Conservation (phyloP, 139 green algal species). For the Chlamydomonas applanata region DNA sequence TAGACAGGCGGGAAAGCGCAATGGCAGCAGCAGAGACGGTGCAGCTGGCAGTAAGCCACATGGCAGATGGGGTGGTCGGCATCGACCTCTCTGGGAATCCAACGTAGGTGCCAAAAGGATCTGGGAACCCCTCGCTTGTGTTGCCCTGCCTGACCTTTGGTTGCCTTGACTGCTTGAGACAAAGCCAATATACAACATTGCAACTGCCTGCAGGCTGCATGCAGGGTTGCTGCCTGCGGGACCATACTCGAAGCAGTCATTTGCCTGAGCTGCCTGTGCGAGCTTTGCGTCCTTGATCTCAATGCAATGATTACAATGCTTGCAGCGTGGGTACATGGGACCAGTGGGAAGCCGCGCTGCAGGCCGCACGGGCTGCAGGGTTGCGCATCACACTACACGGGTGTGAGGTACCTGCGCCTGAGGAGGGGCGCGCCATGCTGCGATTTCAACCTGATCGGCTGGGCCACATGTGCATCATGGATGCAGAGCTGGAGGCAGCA, state of each 20-base stretch:
- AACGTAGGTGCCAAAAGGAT: slow-evolving; percentile 48
- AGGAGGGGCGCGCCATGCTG: slow-evolving; percentile 66
- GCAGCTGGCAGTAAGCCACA: background rate
- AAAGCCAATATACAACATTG: too few relatives aligned
- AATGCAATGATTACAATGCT: too few relatives aligned
- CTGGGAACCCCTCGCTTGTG: slow-evolving; percentile 18
- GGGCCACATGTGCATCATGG: slow-evolving; percentile 80
- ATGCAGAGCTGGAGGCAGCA: slow-evolving; percentile 44
- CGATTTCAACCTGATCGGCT: slow-evolving; percentile 61
- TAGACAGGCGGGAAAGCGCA: slow-evolving; percentile 67
- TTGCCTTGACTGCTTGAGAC: too few relatives aligned
- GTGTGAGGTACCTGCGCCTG: slow-evolving; percentile 58
- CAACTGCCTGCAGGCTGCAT: too few relatives aligned
- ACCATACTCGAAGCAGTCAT: background rate
- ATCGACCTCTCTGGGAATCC: slow-evolving; percentile 82
- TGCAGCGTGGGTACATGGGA: slow-evolving; percentile 46
- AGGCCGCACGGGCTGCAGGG: slow-evolving; percentile 43
- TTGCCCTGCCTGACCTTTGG: too few relatives aligned
- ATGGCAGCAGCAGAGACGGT: slow-evolving; percentile 65
- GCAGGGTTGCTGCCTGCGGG: slow-evolving; percentile 34
- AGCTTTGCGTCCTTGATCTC: background rate
- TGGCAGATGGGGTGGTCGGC: slow-evolving; percentile 52
- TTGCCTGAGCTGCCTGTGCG: background rate
- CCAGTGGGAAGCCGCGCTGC: slow-evolving; percentile 51
- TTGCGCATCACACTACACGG: slow-evolving; percentile 73